A percentile compares a stretch with the other conserved stretches of the same genome.
These are phyloP conservation scores for Phytophthora rubi DNA, from an alignment of 352 stramenopile species.

Conservation along the genomic window DNA sequence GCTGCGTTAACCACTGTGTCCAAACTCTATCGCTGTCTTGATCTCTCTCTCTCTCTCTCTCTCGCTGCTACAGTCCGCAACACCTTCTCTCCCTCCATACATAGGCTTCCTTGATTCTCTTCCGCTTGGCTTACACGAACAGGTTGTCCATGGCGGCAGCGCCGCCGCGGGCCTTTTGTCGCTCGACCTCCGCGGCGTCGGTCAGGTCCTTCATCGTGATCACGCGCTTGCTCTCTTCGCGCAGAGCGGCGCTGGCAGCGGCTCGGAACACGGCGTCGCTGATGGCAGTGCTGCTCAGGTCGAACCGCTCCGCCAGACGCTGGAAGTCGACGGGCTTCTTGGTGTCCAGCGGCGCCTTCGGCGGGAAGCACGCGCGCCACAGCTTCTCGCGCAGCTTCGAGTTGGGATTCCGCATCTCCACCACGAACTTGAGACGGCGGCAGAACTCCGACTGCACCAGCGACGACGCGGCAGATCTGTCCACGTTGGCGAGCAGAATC, in stretches of 20 bases:
- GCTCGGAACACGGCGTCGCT: constrained; percentile 86
- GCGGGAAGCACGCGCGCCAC: constrained; percentile 80
- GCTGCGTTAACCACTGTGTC: constrained; percentile 26
- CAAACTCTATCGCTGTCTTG: constrained; percentile 21
- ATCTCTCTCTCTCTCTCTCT: neutral
- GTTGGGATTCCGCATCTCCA: constrained; percentile 86
- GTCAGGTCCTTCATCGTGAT: constrained; percentile 87
- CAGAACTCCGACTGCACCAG: constrained; percentile 73
- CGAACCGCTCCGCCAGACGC: constrained; percentile 73
- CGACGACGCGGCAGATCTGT: constrained; percentile 50
- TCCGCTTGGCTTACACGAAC: constrained; percentile 64
- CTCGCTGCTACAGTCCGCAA: constrained; percentile 3
- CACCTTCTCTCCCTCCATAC: constrained; percentile 22
- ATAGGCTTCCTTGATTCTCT: constrained; percentile 15
- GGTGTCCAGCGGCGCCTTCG: constrained; percentile 65
- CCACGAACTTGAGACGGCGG: constrained; percentile 84
- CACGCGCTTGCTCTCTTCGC: constrained; percentile 56
- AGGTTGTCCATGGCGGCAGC: constrained; percentile 78
- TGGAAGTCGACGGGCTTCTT: constrained; percentile 68
- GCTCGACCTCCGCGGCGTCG: constrained; percentile 75
- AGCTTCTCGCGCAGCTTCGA: constrained; percentile 72
- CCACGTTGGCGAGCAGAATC: constrained; percentile 78
- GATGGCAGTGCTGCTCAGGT: constrained; percentile 80
- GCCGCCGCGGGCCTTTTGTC: constrained; percentile 69
- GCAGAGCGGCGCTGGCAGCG: constrained; percentile 72